phyloP scores from a whole-genome alignment of 768 basidiomycete genomes.

The Leccinum obscurum region DNA sequence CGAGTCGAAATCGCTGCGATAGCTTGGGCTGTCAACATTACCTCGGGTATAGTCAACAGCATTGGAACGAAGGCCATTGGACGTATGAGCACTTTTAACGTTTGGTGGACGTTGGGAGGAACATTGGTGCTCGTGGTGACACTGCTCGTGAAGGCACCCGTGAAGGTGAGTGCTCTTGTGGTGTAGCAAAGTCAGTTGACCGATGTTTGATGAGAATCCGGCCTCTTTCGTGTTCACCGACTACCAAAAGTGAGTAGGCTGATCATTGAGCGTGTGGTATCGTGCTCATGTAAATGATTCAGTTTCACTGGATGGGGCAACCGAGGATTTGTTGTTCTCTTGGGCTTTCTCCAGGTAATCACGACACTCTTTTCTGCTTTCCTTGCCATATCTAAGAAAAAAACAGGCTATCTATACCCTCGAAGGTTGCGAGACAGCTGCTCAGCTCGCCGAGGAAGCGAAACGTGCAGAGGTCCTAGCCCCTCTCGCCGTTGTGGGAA shows the following conservation, averaged over 20 bases:
- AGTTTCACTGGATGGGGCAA: conserved; percentile 59
- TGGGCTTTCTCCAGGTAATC: conserved; percentile 48
- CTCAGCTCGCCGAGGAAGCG: conserved; percentile 64
- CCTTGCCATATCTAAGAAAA: not conserved
- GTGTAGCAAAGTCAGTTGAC: not conserved
- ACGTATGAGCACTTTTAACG: conserved; percentile 52
- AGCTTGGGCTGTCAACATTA: conserved; percentile 58
- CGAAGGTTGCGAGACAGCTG: conserved; percentile 62
- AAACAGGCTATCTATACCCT: conserved; percentile 55
- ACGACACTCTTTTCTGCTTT: not conserved
- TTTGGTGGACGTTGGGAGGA: conserved; percentile 64
- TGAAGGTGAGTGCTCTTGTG: conserved; percentile 37
- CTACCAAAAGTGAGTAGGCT: conserved; percentile 46
- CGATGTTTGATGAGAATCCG: conserved; percentile 41
- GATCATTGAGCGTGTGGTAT: not conserved
- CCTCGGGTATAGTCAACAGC: conserved; percentile 55
- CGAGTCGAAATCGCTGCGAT: conserved; percentile 52
- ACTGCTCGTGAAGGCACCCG: conserved; percentile 55
- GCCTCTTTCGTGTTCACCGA: conserved; percentile 56
- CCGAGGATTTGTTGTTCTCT: conserved; percentile 55
- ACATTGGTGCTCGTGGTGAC: conserved; percentile 58
- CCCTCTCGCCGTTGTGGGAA: conserved; percentile 55
- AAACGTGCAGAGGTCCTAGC: conserved; percentile 55
- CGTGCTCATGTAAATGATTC: conserved; percentile 1
- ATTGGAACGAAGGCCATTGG: conserved; percentile 58